Conservation (phyloP, 2,329 filamentous ascomycete genomes). For the Fusarium sp. region DNA sequence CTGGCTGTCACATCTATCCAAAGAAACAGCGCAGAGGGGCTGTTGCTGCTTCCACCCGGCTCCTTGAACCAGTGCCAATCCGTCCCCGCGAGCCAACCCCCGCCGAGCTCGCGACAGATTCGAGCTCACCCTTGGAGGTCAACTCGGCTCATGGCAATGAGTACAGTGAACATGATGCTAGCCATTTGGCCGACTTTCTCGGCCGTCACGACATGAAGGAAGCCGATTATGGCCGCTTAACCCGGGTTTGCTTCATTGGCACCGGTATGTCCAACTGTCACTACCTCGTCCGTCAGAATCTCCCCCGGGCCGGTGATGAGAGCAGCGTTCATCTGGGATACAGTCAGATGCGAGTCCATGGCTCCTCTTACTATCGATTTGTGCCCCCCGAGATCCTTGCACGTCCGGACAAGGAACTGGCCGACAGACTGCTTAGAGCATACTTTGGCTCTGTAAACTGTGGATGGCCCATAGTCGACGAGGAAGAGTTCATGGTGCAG, state of each 20-base stretch:
- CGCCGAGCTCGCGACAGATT: slow-evolving; percentile 9
- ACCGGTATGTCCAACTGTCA: slow-evolving; percentile 68
- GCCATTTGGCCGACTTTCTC: slow-evolving; percentile 62
- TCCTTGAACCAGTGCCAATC: slow-evolving; percentile 32
- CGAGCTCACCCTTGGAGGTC: not conserved
- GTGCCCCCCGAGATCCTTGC: slow-evolving; percentile 60
- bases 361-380: slow-evolving; percentile 50
- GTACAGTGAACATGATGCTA: slow-evolving; percentile 53
- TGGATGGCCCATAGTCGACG: slow-evolving; percentile 64
- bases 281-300: slow-evolving; percentile 59
- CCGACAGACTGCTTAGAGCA: slow-evolving; percentile 61
- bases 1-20: slow-evolving; percentile 60
- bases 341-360: slow-evolving; percentile 34
- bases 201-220: slow-evolving; percentile 59
- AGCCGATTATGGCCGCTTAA: slow-evolving; percentile 58
- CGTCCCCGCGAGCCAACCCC: not conserved
- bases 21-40: slow-evolving; percentile 53
- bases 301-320: slow-evolving; percentile 41
- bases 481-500: slow-evolving; percentile 62
- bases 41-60: slow-evolving; percentile 48
- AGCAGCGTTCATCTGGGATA: not conserved
- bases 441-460: slow-evolving; percentile 64
- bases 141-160: slow-evolving; percentile 24
- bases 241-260: slow-evolving; percentile 66
- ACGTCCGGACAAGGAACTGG: slow-evolving; percentile 59